Percentiles rank a stretch among this genome's conserved stretches.
Conservation (phyloP, 176 grass and related monocot genomes). For the Juncus effusus region DNA sequence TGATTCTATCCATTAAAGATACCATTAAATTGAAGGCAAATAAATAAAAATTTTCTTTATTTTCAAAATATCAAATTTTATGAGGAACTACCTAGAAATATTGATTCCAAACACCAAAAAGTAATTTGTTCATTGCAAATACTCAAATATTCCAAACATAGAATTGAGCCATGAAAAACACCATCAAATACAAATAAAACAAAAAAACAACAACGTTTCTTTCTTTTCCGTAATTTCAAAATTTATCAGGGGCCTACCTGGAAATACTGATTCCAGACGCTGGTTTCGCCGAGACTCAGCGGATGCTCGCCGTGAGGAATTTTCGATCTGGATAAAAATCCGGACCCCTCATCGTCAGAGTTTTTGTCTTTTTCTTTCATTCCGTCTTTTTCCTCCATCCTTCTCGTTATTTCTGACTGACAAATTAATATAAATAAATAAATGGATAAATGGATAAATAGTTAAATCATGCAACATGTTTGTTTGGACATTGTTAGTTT, state of each 20-base stretch:
- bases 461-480: too few species aligned
- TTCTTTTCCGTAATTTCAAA: neutral
- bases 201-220: constrained; percentile 12
- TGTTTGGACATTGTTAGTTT: too few species aligned
- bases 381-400: constrained; percentile 63
- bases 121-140: too few species aligned
- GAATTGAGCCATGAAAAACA: too few species aligned
- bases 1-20: too few species aligned
- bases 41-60: neutral
- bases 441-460: neutral
- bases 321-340: constrained; percentile 68
- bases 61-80: too few species aligned
- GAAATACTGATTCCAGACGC: constrained; percentile 96
- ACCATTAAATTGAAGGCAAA: too few species aligned
- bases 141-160: too few species aligned
- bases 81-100: too few species aligned
- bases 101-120: too few species aligned
- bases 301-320: constrained; percentile 84
- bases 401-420: constrained; percentile 97
- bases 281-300: constrained; percentile 81
- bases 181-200: too few species aligned
- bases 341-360: constrained; percentile 47
- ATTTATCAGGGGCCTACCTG: constrained; percentile 54
- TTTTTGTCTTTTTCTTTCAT: constrained; percentile 43
- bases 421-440: constrained; percentile 10